phyloP scores from a whole-genome alignment of 345 rosid genomes.

The Pugionium dolabratum region DNA sequence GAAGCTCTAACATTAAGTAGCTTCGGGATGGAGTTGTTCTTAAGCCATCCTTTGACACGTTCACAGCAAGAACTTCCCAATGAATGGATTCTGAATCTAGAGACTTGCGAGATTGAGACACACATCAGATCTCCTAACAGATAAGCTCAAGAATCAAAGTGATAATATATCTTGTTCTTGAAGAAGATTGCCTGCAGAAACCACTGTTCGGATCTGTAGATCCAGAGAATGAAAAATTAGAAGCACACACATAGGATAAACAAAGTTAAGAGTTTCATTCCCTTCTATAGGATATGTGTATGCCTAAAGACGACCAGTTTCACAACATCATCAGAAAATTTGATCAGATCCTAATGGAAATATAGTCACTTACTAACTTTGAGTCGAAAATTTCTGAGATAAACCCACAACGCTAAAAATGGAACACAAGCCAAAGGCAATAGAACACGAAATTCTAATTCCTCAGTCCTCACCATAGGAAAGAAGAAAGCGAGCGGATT shows the following conservation, averaged over 20 bases:
- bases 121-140: conserved; percentile 44
- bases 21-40: conserved; percentile 41
- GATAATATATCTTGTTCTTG: conserved; percentile 34
- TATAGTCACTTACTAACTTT: too few species aligned
- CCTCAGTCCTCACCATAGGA: conserved; percentile 13
- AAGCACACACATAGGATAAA: background rate
- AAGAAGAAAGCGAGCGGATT: conserved; percentile 6
- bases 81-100: conserved; percentile 47
- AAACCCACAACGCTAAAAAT: too few species aligned
- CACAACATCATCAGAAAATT: background rate
- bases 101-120: conserved; percentile 62
- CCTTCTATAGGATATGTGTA: background rate
- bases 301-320: background rate
- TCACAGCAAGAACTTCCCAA: conserved; percentile 33
- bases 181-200: conserved; percentile 25
- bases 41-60: conserved; percentile 44
- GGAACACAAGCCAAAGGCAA: background rate
- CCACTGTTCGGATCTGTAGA: conserved; percentile 35
- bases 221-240: conserved; percentile 18
- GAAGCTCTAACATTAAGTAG: conserved; percentile 47
- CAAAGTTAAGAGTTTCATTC: background rate
- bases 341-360: too few species aligned
- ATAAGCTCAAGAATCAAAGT: conserved; percentile 39
- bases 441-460: background rate
- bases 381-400: too few species aligned